A percentile compares a stretch with the other conserved stretches of the same genome.
phyloP scores from a whole-genome alignment of 306 rosid species.

The Quercus agrifolia region DNA sequence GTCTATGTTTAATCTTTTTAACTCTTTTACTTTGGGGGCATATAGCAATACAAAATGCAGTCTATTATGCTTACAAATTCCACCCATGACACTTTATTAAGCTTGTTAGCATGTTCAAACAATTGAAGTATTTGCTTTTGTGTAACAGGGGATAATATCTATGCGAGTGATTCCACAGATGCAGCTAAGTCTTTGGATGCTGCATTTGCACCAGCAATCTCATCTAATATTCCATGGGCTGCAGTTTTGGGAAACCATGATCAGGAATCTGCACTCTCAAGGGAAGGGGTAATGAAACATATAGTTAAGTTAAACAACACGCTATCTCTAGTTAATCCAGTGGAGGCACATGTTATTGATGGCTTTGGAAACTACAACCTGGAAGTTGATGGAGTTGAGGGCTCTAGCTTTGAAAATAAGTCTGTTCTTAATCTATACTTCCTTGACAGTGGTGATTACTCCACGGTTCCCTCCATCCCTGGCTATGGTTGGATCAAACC shows the following conservation, averaged over 20 bases:
- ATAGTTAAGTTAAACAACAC: slow-evolving; percentile 74
- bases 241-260: slow-evolving; percentile 97
- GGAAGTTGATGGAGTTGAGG: slow-evolving; percentile 66
- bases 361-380: slow-evolving; percentile 95
- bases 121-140: background rate
- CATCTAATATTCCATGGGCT: slow-evolving; percentile 83
- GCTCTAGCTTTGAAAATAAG: slow-evolving; percentile 68
- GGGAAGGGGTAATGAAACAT: slow-evolving; percentile 88
- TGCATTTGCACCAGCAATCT: slow-evolving; percentile 88
- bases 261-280: slow-evolving; percentile 78
- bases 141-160: slow-evolving; percentile 79
- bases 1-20: background rate
- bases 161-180: slow-evolving; percentile 54
- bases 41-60: background rate
- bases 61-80: background rate
- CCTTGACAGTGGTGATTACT: slow-evolving; percentile 93
- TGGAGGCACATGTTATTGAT: slow-evolving; percentile 45
- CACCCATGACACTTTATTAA: background rate
- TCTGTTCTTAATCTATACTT: slow-evolving; percentile 87
- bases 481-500: slow-evolving; percentile 95
- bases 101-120: slow-evolving; percentile 1
- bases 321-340: slow-evolving; percentile 66
- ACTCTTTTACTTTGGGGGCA: background rate
- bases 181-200: slow-evolving; percentile 71
- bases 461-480: slow-evolving; percentile 54